Evolutionary conservation across 2,329 filamentous ascomycete genomes (phyloP).

Genomic region (Chaetomium strumarium): DNA sequence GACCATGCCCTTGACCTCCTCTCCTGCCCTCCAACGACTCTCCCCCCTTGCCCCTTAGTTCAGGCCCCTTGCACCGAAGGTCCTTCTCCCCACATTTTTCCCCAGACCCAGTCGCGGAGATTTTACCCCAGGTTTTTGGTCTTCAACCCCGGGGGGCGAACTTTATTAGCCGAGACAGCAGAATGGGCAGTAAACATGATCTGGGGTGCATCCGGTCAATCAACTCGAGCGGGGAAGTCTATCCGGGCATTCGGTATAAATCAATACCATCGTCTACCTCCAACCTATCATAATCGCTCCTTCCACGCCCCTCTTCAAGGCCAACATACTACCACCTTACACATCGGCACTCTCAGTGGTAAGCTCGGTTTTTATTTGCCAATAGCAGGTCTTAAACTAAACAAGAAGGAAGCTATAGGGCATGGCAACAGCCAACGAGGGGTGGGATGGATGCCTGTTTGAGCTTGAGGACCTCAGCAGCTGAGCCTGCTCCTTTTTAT

Average conservation of each 20-base stretch:
- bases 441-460: not conserved
- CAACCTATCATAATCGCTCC: not conserved
- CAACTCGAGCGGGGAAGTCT: conserved; percentile 8
- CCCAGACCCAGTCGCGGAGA: conserved; percentile 18
- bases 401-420: not conserved
- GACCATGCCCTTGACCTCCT: not conserved
- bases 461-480: not conserved
- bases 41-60: not conserved
- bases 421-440: not conserved
- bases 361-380: not conserved
- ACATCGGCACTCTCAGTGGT: not conserved
- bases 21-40: not conserved
- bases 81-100: conserved; percentile 19
- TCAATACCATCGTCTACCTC: conserved; percentile 7
- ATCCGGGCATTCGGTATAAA: conserved; percentile 10
- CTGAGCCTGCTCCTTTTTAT: conserved; percentile 4
- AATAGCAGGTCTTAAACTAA: not conserved
- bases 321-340: too few species aligned
- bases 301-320: not conserved
- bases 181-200: conserved; percentile 6
- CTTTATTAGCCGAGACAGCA: conserved; percentile 17
- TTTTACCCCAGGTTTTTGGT: conserved; percentile 1
- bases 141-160: not conserved
- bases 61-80: not conserved
- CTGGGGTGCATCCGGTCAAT: conserved; percentile 9